phyloP scores from a whole-genome alignment of 1,284 basidiomycete species.

The Melanopsichium pennsylvanicum region DNA sequence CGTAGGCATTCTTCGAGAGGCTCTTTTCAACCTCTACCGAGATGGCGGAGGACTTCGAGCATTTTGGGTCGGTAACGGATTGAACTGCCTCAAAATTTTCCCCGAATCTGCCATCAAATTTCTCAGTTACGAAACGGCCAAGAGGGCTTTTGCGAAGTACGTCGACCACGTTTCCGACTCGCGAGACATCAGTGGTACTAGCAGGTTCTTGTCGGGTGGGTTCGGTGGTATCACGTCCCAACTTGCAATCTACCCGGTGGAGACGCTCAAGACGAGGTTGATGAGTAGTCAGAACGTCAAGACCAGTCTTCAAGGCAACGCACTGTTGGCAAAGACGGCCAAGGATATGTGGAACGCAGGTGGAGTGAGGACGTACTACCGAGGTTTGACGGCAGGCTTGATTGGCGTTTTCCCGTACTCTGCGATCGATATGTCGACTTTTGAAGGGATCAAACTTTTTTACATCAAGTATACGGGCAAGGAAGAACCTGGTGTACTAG shows the following conservation, averaged over 20 bases:
- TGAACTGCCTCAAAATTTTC: conserved; percentile 86
- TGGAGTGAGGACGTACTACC: conserved; percentile 84
- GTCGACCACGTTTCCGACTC: conserved; percentile 89
- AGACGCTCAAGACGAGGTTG: conserved; percentile 64
- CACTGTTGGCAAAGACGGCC: conserved; percentile 72
- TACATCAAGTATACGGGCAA: conserved; percentile 66
- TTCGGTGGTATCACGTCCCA: conserved; percentile 94
- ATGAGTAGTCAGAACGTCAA: conserved; percentile 77
- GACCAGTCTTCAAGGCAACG: conserved; percentile 71
- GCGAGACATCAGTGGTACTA: conserved; percentile 86
- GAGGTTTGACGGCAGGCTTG: conserved; percentile 77
- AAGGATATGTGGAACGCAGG: conserved; percentile 79
- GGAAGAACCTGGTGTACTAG: conserved; percentile 67
- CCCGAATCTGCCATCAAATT: conserved; percentile 92
- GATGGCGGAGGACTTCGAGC: conserved; percentile 80
- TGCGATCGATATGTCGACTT: conserved; percentile 67
- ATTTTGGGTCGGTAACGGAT: conserved; percentile 83
- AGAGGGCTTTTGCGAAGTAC: conserved; percentile 90
- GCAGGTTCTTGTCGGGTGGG: conserved; percentile 93
- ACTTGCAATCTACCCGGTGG: conserved; percentile 70
- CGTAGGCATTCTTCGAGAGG: conserved; percentile 74
- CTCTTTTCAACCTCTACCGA: conserved; percentile 80
- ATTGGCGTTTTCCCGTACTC: conserved; percentile 68
- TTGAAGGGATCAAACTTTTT: conserved; percentile 67
- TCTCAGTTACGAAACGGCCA: conserved; percentile 92